Evolutionary conservation across 345 rosid species (phyloP).

Genomic region (Dipteronia sinensis): DNA sequence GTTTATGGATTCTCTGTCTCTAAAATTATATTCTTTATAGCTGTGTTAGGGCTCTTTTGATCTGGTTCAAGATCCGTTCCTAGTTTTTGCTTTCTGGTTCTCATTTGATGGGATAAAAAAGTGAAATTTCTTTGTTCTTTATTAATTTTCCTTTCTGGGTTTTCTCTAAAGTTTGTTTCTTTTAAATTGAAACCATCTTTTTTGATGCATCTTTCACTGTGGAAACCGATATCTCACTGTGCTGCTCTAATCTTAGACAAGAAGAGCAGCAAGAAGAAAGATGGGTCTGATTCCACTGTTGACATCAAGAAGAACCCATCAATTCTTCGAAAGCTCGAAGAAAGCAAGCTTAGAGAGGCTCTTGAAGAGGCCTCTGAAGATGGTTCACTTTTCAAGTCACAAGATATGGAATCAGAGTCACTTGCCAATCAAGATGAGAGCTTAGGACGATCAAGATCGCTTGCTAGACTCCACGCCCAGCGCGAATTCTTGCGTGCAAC

Average conservation of each 20-base stretch:
- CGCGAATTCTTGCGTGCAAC: conserved; percentile 91
- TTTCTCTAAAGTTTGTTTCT: conserved; percentile 24
- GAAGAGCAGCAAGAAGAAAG: conserved; percentile 70
- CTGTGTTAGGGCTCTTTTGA: conserved; percentile 37
- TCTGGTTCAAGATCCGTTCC: conserved; percentile 35
- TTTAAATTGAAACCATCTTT: conserved; percentile 7
- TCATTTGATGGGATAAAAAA: conserved; percentile 36
- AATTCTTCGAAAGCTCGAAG: conserved; percentile 71
- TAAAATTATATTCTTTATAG: background rate
- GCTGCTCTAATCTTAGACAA: conserved; percentile 90
- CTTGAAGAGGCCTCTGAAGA: conserved; percentile 94
- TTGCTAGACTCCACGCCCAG: conserved; percentile 92
- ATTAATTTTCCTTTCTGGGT: conserved; percentile 27
- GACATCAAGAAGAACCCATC: conserved; percentile 52
- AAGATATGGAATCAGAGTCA: conserved; percentile 66
- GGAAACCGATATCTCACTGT: conserved; percentile 99
- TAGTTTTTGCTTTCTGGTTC: conserved; percentile 21
- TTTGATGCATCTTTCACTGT: conserved; percentile 93
- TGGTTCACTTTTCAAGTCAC: conserved; percentile 86
- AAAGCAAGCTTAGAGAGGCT: conserved; percentile 88
- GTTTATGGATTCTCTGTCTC: background rate
- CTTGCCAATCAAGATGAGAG: conserved; percentile 56
- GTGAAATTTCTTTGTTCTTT: background rate
- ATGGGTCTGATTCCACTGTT: conserved; percentile 63
- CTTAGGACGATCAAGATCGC: conserved; percentile 91